Percentiles rank a stretch among this genome's conserved stretches.
phyloP scores from a whole-genome alignment of 1,284 basidiomycete species.

The Tremellales sp. region DNA sequence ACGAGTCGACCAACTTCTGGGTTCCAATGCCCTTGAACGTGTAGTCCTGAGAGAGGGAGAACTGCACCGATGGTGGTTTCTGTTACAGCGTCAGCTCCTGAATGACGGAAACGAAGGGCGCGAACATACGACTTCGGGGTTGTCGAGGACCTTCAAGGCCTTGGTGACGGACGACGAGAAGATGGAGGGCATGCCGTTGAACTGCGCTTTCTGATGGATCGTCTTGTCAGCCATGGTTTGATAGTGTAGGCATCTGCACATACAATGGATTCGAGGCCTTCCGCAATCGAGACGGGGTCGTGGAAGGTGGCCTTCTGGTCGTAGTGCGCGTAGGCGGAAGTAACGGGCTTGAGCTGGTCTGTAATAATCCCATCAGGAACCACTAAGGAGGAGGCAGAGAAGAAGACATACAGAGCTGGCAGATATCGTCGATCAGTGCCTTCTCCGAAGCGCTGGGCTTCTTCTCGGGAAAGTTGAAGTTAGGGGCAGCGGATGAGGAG shows the following conservation, averaged over 20 bases:
- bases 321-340: slow-evolving; percentile 32
- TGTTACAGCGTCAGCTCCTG: slow-evolving; percentile 2
- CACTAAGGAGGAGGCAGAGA: not conserved
- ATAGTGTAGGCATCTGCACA: slow-evolving; percentile 4
- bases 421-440: slow-evolving; percentile 31
- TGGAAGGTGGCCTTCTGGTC: slow-evolving; percentile 28
- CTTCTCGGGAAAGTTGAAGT: slow-evolving; percentile 29
- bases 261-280: slow-evolving; percentile 32
- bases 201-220: slow-evolving; percentile 31
- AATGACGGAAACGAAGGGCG: not conserved
- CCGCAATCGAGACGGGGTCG: slow-evolving; percentile 35
- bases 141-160: slow-evolving; percentile 31
- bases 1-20: slow-evolving; percentile 31
- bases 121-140: slow-evolving; percentile 33
- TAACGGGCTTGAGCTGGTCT: slow-evolving; percentile 38
- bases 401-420: slow-evolving; percentile 29
- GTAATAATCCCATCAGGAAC: not conserved
- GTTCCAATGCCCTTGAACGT: slow-evolving; percentile 21
- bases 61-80: slow-evolving; percentile 40
- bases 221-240: not conserved
- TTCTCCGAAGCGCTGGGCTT: slow-evolving; percentile 30
- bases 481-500: slow-evolving; percentile 13
- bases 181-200: slow-evolving; percentile 38
- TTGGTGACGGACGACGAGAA: slow-evolving; percentile 26
- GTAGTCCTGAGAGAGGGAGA: slow-evolving; percentile 35